Evolutionary conservation across 345 rosid species (phyloP).

Genomic region (Eucalyptus sp.): DNA sequence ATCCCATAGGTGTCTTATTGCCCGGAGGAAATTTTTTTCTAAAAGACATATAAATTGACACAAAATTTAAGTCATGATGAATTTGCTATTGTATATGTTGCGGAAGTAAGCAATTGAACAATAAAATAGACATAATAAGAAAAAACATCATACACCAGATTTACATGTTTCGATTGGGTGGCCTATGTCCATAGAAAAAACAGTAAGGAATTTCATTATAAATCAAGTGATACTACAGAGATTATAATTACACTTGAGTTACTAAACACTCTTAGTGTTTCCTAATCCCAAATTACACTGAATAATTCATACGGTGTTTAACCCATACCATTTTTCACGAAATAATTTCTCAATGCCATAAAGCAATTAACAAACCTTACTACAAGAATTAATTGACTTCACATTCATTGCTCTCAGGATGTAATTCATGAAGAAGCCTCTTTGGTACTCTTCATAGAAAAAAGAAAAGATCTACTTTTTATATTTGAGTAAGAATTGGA

Average conservation of each 20-base stretch:
- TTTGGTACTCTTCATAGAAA: too few relatives aligned
- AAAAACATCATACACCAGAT: rapidly evolving
- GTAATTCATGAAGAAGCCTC: too few relatives aligned
- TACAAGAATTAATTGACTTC: rapidly evolving
- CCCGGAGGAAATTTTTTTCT: too few relatives aligned
- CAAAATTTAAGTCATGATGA: rapidly evolving
- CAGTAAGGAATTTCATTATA: rapidly evolving
- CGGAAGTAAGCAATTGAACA: rapidly evolving
- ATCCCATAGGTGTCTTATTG: rapidly evolving
- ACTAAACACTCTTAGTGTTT: rapidly evolving
- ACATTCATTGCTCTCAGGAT: rapidly evolving
- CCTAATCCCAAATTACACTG: rapidly evolving
- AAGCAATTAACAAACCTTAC: too few relatives aligned
- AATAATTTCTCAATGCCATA: background rate
- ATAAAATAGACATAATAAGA: rapidly evolving
- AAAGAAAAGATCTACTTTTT: too few relatives aligned
- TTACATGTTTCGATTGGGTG: rapidly evolving
- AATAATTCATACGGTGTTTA: rapidly evolving
- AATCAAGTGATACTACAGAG: rapidly evolving
- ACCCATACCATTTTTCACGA: rapidly evolving
- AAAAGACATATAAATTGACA: background rate
- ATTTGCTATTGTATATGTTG: too few relatives aligned
- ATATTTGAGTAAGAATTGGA: too few relatives aligned
- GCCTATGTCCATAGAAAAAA: rapidly evolving
- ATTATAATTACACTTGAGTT: too few relatives aligned